Evolutionary conservation across 192 early-diverging fungal species (phyloP).

Genomic region (Entomortierella beljakovae): DNA sequence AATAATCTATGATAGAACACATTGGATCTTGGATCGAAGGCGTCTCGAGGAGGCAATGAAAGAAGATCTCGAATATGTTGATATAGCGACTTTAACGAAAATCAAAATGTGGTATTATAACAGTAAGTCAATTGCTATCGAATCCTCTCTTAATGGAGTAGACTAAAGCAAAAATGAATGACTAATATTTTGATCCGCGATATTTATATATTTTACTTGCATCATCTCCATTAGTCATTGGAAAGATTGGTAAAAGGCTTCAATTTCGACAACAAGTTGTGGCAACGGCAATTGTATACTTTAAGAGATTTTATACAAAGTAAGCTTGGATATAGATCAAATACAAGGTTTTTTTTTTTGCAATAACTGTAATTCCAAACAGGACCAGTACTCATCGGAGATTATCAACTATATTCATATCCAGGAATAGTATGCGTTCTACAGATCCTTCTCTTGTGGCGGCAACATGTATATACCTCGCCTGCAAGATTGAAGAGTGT

Average conservation of each 20-base stretch:
- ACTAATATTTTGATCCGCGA: background rate
- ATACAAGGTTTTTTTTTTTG: no score
- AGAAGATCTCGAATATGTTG: conserved; percentile 66
- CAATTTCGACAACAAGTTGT: conserved; percentile 85
- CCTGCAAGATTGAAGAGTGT: conserved; percentile 91
- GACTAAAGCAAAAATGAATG: background rate
- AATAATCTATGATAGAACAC: conserved; percentile 41
- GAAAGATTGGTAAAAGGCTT: conserved; percentile 76
- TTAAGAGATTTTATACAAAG: conserved; percentile 92
- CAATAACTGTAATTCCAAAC: no score
- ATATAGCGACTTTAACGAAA: conserved; percentile 62
- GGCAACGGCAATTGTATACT: conserved; percentile 87
- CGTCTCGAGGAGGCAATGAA: conserved; percentile 61
- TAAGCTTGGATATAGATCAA: conserved; percentile 28
- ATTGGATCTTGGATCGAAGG: conserved; percentile 72
- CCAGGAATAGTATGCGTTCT: conserved; percentile 76
- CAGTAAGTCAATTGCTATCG: conserved; percentile 52
- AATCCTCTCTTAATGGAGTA: no score
- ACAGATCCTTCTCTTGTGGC: conserved; percentile 85
- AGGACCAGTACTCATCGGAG: background rate
- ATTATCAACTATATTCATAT: background rate
- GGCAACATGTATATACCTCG: conserved; percentile 87
- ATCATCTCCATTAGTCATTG: conserved; percentile 69
- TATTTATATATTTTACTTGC: background rate
- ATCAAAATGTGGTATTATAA: conserved; percentile 75